These are phyloP conservation scores for Daldinia eschscholtzii DNA, from an alignment of 2,329 filamentous ascomycete species.

Conservation along the genomic window DNA sequence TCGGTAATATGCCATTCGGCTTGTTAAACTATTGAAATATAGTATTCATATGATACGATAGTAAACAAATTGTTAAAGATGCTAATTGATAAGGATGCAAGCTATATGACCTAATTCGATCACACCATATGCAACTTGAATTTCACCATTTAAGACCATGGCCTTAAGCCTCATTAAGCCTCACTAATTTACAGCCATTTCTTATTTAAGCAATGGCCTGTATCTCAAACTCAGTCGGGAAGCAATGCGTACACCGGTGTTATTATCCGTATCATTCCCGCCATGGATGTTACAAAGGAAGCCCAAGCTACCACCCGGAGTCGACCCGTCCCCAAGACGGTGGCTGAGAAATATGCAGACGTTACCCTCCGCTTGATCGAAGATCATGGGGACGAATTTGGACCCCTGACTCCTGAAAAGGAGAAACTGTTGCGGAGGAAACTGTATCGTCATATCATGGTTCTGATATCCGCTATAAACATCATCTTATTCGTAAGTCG, in stretches of 20 bases:
- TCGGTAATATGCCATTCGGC: not conserved
- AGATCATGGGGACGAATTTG: conserved; percentile 21
- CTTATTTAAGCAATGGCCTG: not conserved
- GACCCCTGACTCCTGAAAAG: conserved; percentile 20
- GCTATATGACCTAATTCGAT: conserved; percentile 23
- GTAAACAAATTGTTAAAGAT: not conserved
- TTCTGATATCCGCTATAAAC: conserved; percentile 23
- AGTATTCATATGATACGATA: not conserved
- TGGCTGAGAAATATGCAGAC: conserved; percentile 23
- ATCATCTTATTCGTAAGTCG: conserved; percentile 23
- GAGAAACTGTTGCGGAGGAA: conserved; percentile 15
- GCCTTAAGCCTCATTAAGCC: conserved; percentile 2
- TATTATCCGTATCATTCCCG: not conserved
- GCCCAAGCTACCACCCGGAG: conserved; percentile 12
- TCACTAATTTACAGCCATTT: not conserved
- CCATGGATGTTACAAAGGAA: conserved; percentile 9
- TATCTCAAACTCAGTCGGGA: not conserved
- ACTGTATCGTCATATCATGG: conserved; percentile 19
- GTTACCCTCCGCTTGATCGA: conserved; percentile 22
- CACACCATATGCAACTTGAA: conserved; percentile 17
- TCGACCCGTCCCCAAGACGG: conserved; percentile 17
- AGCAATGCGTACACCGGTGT: not conserved
- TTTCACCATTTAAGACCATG: conserved; percentile 14
- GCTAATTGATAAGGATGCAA: not conserved
- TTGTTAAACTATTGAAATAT: not conserved